A percentile compares a stretch with the other conserved stretches of the same genome.
These are phyloP conservation scores for Phytophthora melonis DNA, from an alignment of 352 stramenopile species.

Conservation along the genomic window DNA sequence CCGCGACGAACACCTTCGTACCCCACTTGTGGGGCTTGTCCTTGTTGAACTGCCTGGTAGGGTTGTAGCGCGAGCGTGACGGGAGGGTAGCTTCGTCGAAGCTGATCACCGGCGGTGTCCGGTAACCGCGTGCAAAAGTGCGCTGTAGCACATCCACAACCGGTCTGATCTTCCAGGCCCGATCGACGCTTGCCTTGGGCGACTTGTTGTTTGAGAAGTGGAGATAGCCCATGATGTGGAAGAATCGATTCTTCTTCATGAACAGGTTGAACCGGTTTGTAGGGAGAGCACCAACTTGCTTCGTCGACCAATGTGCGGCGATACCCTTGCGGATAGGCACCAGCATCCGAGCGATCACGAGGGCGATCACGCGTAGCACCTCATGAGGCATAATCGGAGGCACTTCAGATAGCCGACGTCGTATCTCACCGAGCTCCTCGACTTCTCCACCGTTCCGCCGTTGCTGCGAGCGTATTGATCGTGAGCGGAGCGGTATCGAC, in stretches of 20 bases:
- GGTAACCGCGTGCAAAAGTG: slow-evolving; percentile 8
- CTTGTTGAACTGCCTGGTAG: too few species aligned
- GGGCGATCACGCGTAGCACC: not conserved
- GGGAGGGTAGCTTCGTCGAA: not conserved
- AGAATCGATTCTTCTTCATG: slow-evolving; percentile 11
- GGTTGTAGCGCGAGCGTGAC: too few species aligned
- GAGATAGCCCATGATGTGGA: slow-evolving; percentile 21
- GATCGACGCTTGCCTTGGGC: not conserved
- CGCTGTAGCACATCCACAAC: slow-evolving; percentile 12
- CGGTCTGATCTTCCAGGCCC: slow-evolving; percentile 21
- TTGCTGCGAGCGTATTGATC: not conserved
- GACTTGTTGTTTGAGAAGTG: slow-evolving; percentile 25
- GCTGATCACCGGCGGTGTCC: not conserved
- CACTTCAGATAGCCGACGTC: not conserved
- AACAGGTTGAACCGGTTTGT: slow-evolving; percentile 1
- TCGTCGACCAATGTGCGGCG: slow-evolving; percentile 8
- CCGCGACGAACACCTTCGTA: too few species aligned
- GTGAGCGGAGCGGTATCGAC: not conserved
- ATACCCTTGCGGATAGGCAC: slow-evolving; percentile 3
- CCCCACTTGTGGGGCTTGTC: too few species aligned
- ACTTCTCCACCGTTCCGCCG: not conserved
- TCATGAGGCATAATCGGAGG: not conserved
- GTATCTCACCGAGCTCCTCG: slow-evolving; percentile 1
- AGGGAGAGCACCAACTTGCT: not conserved
- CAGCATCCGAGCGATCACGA: slow-evolving; percentile 12